Evolutionary conservation across 2,329 filamentous ascomycete genomes (phyloP), one percentile per base, ranked within the genome.

Genomic region (Cylindrodendrum hubeiense): DNA sequence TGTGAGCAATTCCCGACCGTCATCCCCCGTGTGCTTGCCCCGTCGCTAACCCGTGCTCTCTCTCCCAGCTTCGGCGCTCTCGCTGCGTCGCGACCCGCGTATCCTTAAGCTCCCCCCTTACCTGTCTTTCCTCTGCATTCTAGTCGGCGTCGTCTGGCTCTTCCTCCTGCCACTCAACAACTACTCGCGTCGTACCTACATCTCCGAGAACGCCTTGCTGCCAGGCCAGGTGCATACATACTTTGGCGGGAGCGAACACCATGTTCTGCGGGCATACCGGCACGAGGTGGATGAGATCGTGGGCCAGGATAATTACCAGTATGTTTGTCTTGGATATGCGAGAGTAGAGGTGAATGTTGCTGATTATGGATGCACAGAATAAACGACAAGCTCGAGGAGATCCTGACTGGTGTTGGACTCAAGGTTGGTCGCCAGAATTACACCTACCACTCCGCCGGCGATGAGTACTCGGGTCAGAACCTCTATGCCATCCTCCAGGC

Each of bases 171-270:
- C 96, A 3, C 86, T 98, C 57, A 88, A 98, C 79, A 89, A 95
- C 71, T 97, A 98, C 83, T 97, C 94, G 54, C 90, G 96, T 70
- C 87, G 89, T 65, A 99, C 95, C 1, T 99, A 99, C 80, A 96
- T 99, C 63, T 98, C 95, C 46, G 96, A 99, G 80, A 99, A 99
- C 79, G 96, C 96, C 12, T 89, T 99, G 34, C 85, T 99, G 15
- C 96, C 96, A 0, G 96, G 95, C 2, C 96, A 99, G 80, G 96
- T 98, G 9, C 95, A 98, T 81, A 97, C 96, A 2, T 99, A 99
- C 80, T 99, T 99, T 77, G 91, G 93, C 7, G 96, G 96, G 19
- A 97, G 94, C 79, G 96, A 99, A 78, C 95, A 98, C 83, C 93
- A 98, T 79, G 89, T 98, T 69, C 95, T 98, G 76, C 88, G 94